These are phyloP conservation scores for Fraxinus baroniana DNA, from an alignment of 305 asterid genomes.

Conservation along the genomic window DNA sequence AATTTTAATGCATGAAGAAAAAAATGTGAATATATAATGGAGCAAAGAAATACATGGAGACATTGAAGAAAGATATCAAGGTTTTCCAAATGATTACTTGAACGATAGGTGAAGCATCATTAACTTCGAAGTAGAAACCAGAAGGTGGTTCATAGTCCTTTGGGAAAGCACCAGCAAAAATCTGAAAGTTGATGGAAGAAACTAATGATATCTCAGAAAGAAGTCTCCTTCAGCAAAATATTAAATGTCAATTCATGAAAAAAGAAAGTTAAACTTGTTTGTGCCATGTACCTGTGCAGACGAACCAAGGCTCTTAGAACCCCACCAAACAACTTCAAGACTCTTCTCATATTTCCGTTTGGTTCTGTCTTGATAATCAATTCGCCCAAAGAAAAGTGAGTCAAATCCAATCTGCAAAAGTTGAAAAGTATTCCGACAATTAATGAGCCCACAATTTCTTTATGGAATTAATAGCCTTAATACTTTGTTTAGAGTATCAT, in stretches of 20 bases:
- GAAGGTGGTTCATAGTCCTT: constrained; percentile 67
- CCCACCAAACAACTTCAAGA: constrained; percentile 94
- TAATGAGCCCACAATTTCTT: not conserved
- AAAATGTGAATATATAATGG: constrained; percentile 5
- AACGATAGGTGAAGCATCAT: constrained; percentile 54
- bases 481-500: constrained; percentile 1
- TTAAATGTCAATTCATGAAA: not conserved
- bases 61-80: constrained; percentile 1
- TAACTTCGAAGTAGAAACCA: constrained; percentile 65
- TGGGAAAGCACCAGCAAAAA: constrained; percentile 74
- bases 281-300: constrained; percentile 63
- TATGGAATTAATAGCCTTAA: constrained; percentile 33
- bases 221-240: not conserved
- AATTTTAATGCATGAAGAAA: constrained; percentile 23
- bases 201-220: not conserved
- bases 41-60: not conserved
- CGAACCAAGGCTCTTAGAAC: constrained; percentile 77
- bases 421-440: not conserved
- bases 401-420: constrained; percentile 74
- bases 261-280: not conserved
- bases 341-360: constrained; percentile 74
- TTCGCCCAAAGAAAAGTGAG: constrained; percentile 89
- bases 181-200: constrained; percentile 36
- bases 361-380: constrained; percentile 96
- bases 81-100: constrained; percentile 42